Evolutionary conservation across 371 early-diverging fungal genomes (phyloP).

Genomic region (Mortierella sp.): DNA sequence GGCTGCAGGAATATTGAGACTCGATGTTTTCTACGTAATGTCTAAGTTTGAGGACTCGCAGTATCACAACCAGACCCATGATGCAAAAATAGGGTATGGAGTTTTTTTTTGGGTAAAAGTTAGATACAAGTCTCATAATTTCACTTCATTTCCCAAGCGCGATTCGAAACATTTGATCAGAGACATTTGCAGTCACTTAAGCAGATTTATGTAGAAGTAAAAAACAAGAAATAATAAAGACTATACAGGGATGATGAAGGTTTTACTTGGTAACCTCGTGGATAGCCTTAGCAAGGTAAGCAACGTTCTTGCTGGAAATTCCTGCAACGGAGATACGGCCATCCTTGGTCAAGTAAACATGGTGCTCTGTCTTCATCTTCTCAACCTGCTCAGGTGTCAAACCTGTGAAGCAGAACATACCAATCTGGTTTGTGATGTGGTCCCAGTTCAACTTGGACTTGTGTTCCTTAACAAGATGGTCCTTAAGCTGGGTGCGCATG

Average conservation of each 20-base stretch:
- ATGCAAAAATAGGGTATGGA: neutral
- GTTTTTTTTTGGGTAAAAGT: neutral
- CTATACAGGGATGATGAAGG: neutral
- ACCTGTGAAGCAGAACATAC: conserved; percentile 99
- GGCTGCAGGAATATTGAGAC: neutral
- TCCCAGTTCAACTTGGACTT: conserved; percentile 87
- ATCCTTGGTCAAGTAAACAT: conserved; percentile 95
- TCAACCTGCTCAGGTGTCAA: conserved; percentile 93
- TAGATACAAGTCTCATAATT: neutral
- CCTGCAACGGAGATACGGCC: conserved; percentile 99
- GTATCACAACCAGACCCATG: neutral
- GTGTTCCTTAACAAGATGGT: conserved; percentile 86
- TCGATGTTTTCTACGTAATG: neutral
- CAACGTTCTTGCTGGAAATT: conserved; percentile 92
- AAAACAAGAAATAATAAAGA: conserved; percentile 3
- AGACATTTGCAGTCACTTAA: neutral
- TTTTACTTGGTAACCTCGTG: conserved; percentile 91
- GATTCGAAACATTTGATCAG: neutral
- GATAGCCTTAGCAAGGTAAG: conserved; percentile 96
- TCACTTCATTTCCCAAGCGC: neutral
- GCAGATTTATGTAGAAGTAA: neutral
- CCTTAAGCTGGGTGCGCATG: conserved; percentile 88
- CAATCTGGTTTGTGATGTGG: conserved; percentile 98
- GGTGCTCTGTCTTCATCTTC: conserved; percentile 86
- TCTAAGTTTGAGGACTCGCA: neutral